Conservation (phyloP, 129 eudicot genomes). For the Flaveria robusta region DNA sequence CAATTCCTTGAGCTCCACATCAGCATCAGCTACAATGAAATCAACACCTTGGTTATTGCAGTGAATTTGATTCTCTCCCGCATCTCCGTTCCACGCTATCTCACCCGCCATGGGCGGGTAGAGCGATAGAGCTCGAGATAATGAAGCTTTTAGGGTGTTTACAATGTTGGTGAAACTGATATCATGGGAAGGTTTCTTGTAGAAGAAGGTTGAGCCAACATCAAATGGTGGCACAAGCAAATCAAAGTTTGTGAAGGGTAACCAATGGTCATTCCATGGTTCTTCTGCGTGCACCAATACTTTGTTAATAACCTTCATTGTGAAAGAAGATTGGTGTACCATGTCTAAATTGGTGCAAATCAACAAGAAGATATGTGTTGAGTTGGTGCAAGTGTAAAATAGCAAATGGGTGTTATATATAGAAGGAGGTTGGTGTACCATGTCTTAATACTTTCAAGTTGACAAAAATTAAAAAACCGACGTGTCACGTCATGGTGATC, state of each 20-base stretch:
- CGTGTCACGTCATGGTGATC: too few species aligned
- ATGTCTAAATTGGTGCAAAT: not conserved
- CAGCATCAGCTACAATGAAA: slow-evolving; percentile 39
- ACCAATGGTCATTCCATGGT: slow-evolving; percentile 13
- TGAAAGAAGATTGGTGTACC: not conserved
- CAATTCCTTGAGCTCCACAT: slow-evolving; percentile 36
- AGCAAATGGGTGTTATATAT: too few species aligned
- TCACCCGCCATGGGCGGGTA: slow-evolving; percentile 39
- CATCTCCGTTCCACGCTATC: slow-evolving; percentile 28
- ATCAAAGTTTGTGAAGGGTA: slow-evolving; percentile 3
- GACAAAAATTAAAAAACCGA: too few species aligned
- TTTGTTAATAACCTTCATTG: not conserved
- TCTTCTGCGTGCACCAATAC: not conserved
- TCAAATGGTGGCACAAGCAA: slow-evolving; percentile 2
- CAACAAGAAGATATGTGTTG: too few species aligned
- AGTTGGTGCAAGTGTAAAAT: too few species aligned
- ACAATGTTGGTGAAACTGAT: not conserved
- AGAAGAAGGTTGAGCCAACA: slow-evolving; percentile 12
- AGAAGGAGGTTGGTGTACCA: too few species aligned
- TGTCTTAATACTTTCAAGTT: too few species aligned
- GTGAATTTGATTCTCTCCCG: slow-evolving; percentile 42
- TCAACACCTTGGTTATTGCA: slow-evolving; percentile 52
- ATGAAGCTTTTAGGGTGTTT: slow-evolving; percentile 8
- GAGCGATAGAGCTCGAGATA: slow-evolving; percentile 3
- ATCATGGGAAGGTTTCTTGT: slow-evolving; percentile 15